Conservation (phyloP, 495 filamentous ascomycete genomes). For the Annulohypoxylon maeteangense region DNA sequence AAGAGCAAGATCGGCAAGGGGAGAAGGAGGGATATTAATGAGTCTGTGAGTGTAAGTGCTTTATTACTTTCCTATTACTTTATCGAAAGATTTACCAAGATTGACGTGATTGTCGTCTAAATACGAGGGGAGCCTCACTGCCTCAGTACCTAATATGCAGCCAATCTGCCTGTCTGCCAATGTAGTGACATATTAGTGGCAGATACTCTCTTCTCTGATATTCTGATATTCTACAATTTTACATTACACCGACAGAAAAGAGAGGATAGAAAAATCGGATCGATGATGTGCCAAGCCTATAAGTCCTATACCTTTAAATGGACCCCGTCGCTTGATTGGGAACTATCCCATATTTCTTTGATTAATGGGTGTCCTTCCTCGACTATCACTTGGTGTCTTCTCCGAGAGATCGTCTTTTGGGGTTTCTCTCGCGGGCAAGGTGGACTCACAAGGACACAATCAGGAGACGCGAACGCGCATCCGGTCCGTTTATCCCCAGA, state of each 20-base stretch:
- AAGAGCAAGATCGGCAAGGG: slow-evolving; percentile 40
- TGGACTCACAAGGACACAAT: slow-evolving; percentile 25
- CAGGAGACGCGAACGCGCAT: slow-evolving; percentile 37
- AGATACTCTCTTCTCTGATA: neutral
- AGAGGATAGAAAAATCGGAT: slow-evolving; percentile 32
- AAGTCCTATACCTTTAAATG: slow-evolving; percentile 18
- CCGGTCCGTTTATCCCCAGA: slow-evolving; percentile 44
- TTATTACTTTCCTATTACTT: no score
- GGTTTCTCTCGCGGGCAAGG: slow-evolving; percentile 33
- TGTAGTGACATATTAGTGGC: no score
- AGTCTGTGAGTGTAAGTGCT: neutral
- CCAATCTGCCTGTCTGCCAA: no score
- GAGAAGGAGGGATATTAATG: slow-evolving; percentile 16
- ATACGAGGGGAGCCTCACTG: slow-evolving; percentile 41
- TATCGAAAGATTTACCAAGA: slow-evolving; percentile 32
- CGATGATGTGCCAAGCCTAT: slow-evolving; percentile 39
- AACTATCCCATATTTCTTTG: slow-evolving; percentile 35
- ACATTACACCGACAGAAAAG: slow-evolving; percentile 34
- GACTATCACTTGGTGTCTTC: slow-evolving; percentile 21
- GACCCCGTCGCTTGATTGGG: slow-evolving; percentile 34
- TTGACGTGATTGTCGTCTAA: slow-evolving; percentile 42
- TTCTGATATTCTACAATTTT: slow-evolving; percentile 5
- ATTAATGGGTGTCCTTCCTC: slow-evolving; percentile 37
- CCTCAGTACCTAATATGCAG: neutral
- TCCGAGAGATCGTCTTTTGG: slow-evolving; percentile 40